These are phyloP conservation scores for Aspergillus quadricinctus DNA, from an alignment of 2,329 filamentous ascomycete species.

Conservation along the genomic window DNA sequence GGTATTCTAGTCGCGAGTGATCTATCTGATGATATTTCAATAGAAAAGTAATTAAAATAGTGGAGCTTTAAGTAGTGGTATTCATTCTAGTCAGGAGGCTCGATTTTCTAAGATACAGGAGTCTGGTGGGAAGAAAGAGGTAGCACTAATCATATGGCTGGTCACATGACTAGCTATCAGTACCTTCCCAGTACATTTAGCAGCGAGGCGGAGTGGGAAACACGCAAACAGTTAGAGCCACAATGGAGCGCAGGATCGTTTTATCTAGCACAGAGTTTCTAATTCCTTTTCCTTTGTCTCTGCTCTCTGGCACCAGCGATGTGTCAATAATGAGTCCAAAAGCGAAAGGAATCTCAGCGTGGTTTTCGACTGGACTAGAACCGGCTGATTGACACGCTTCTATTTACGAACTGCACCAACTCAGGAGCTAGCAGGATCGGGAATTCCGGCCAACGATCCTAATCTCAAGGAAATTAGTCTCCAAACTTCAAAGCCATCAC, in stretches of 20 bases:
- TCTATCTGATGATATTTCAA: no score
- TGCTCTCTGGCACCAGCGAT: neutral
- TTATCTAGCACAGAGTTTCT: no score
- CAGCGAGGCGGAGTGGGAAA: no score
- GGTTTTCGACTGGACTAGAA: neutral
- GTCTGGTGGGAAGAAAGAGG: no score
- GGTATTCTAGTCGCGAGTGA: no score
- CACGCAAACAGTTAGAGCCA: neutral
- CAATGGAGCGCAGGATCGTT: neutral
- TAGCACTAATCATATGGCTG: no score
- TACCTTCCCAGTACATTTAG: no score
- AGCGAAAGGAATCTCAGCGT: neutral
- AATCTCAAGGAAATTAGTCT: constrained; percentile 3
- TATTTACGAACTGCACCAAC: constrained; percentile 6
- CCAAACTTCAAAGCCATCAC: neutral
- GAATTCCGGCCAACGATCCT: constrained; percentile 10
- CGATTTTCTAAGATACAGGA: no score
- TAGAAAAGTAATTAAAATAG: no score
- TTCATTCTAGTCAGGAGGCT: no score
- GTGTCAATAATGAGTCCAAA: neutral
- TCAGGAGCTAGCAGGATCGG: constrained; percentile 7
- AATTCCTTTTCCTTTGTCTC: neutral
- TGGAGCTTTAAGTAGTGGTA: no score
- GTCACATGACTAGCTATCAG: no score
- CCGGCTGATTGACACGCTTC: neutral